These are phyloP conservation scores for Trifolium dubium DNA, from an alignment of 306 rosid genomes.

Conservation along the genomic window DNA sequence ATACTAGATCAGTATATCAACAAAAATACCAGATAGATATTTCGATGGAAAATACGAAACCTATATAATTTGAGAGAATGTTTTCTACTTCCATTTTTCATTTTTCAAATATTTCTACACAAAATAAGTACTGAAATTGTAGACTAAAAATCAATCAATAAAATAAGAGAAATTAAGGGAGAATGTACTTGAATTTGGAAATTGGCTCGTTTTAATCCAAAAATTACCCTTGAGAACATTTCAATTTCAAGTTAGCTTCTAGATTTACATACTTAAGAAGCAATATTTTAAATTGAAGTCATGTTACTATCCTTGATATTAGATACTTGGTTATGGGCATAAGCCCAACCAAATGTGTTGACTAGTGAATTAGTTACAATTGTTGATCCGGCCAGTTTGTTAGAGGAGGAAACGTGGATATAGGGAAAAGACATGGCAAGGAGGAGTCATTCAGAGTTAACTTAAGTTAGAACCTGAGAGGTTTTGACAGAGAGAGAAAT, in stretches of 20 bases:
- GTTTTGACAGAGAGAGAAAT: conserved; percentile 8
- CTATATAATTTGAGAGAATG: background rate
- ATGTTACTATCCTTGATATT: background rate
- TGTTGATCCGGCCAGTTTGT: background rate
- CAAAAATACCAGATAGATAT: background rate
- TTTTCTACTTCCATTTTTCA: conserved; percentile 7
- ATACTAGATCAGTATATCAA: background rate
- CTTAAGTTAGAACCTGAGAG: conserved; percentile 11
- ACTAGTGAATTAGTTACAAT: background rate
- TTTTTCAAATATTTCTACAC: background rate
- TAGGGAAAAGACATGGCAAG: background rate
- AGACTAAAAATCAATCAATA: background rate
- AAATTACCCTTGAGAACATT: background rate
- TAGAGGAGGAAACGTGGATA: background rate
- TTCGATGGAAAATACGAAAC: background rate
- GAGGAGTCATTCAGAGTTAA: background rate
- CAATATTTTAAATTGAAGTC: background rate
- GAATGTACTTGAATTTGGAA: background rate
- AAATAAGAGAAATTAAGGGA: background rate
- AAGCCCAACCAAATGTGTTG: background rate
- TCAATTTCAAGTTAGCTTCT: background rate
- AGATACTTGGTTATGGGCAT: background rate
- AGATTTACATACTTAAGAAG: background rate
- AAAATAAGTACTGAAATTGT: background rate
- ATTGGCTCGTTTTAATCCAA: background rate